Base-by-base conservation (phyloP, 371 early-diverging fungal genomes). In the Haplosporangium sp. region DNA sequence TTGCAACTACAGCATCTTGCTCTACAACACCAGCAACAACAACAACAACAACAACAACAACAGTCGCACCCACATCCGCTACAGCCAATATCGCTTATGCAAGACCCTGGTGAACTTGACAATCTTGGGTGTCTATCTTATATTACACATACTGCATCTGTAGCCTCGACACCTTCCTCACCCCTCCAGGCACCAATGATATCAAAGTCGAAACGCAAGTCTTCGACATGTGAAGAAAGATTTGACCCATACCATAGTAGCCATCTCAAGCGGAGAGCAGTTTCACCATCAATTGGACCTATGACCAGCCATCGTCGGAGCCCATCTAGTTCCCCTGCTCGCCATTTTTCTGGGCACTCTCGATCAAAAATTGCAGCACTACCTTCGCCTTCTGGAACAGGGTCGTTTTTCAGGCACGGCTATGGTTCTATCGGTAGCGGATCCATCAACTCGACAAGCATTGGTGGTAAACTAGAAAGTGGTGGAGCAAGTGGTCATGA, bases 151-250 rank as follows among this genome's bases (percentile, higher is more conserved):
- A 40, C 42, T 4, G 39, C 65, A 3, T 34, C 61, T 3, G 63
- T 72, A 55, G 11, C 48, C 2, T 70, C 71, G 3, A 70, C 55
- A n/a, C 71, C 74, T 0, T 65, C 81, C 0, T 79, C 81, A 6
- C 81, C 78, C 0, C 59, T 79, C 1, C 52, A 74, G 61, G 58
- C 74, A 1, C 74, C 71, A 3, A 71, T 71, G 35, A 42, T 67
- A 38, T 58, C 74, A 20, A 62, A 71, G 6, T 53, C 81, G 0
- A 79, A 79, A 42, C 74, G 81, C 44, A 79, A 79, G 38, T 74
- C 81, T 1, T 79, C 81, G 6, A 79, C 74, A 5, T 79, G 74
- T 11, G 81, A 79, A n/a, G 81, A 79, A 8, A 53, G 81, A n/a
- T 79, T 79, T 50, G 81, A 79, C 10, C 81, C 81, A 0, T 79